Conservation (phyloP, 176 grass and related monocot species). For the Guadua angustifolia region DNA sequence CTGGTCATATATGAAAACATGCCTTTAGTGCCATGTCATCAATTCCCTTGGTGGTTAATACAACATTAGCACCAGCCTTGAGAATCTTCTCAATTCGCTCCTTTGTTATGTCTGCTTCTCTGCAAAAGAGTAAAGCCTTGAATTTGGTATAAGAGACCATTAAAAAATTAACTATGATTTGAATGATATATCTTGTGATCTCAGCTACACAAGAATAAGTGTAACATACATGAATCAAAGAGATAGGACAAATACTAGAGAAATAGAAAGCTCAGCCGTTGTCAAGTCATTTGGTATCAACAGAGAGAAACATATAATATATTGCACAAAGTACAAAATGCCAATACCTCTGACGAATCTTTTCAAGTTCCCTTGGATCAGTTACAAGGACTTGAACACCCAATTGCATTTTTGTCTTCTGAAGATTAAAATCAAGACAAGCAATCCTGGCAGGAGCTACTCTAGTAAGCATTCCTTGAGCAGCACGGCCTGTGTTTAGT, state of each 20-base stretch:
- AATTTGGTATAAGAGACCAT: no score
- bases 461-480: constrained; percentile 90
- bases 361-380: constrained; percentile 91
- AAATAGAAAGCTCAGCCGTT: neutral
- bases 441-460: constrained; percentile 81
- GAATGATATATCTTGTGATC: no score
- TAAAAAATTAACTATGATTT: no score
- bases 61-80: constrained; percentile 82
- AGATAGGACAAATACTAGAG: no score
- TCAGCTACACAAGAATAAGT: no score
- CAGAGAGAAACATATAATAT: neutral
- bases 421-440: constrained; percentile 93
- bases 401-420: constrained; percentile 98
- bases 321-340: neutral
- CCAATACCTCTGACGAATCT: constrained; percentile 78
- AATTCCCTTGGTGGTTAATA: constrained; percentile 89
- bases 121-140: constrained; percentile 23
- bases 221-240: no score
- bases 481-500: constrained; percentile 75
- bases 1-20: constrained; percentile 26
- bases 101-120: constrained; percentile 87
- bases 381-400: constrained; percentile 88
- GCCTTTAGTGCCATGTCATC: constrained; percentile 93
- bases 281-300: neutral
- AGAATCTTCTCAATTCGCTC: constrained; percentile 82